Conservation (phyloP, 176 grass and related monocot species). For the Leersia perrieri region DNA sequence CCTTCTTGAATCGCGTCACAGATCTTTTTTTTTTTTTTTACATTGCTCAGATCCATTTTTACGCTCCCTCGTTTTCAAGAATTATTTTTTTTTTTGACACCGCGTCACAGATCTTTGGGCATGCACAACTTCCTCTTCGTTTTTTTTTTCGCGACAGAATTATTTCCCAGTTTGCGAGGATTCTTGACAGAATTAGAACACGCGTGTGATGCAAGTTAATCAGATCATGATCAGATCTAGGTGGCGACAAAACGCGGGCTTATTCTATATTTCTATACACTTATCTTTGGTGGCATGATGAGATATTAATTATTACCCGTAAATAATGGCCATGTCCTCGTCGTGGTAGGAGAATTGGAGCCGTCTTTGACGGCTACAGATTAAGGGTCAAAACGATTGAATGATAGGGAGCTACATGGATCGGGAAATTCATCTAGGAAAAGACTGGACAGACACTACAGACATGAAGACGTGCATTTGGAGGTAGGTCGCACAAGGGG, state of each 20-base stretch:
- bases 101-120: not conserved
- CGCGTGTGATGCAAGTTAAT: constrained; percentile 30
- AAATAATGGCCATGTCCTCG: constrained; percentile 34
- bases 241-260: not conserved
- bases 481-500: not conserved
- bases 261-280: constrained; percentile 16
- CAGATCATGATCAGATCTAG: not conserved
- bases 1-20: not conserved
- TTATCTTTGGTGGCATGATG: not conserved
- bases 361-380: constrained; percentile 3
- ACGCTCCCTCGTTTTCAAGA: too few relatives aligned
- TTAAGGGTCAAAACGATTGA: not conserved
- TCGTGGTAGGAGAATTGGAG: constrained; percentile 12
- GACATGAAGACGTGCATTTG: not conserved
- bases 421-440: not conserved
- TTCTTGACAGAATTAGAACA: not conserved
- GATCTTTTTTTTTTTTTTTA: too few relatives aligned
- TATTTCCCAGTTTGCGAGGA: too few relatives aligned
- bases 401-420: not conserved
- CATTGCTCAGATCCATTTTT: too few relatives aligned
- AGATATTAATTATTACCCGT: constrained; percentile 15
- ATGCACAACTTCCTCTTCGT: too few relatives aligned
- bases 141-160: not conserved
- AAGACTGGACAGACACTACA: not conserved
- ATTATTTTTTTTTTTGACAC: too few relatives aligned